Base-by-base conservation (phyloP, 2,329 filamentous ascomycete species). In the Botrytis pseudocinerea region DNA sequence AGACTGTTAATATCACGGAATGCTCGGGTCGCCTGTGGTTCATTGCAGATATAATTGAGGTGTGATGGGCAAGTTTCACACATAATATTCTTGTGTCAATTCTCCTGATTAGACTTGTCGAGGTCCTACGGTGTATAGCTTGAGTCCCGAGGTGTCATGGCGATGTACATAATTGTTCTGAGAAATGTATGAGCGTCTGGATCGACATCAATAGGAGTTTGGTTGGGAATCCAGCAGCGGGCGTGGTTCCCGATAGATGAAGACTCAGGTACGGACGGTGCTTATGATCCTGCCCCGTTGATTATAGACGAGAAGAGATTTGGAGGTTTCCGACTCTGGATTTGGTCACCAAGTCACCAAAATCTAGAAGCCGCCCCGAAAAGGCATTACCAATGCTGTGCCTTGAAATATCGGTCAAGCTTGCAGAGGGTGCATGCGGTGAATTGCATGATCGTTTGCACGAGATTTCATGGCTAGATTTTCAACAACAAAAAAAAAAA, bases 11-110 rank as follows among this genome's bases (percentile, higher is more conserved):
- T 20, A 38, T 51, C 22, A 66, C 32, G 4, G 35, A 28, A 70
- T 70, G 42, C 69, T 70, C 42, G 57, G 69, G 69, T 69, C 51
- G n/a, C 42, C 38, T 70, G 25, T 40, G 35, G 42, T 63, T 70
- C 28, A 48, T 44, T 70, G 68, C 68, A 62, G 57, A 57, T 20
- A 25, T 22, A 57, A 32, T 57, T 59, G 65, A 59, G 63, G 12
- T 48, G 16, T 69, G 65, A 59, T 40, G 48, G 42, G 42, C 44
- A 66, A 35, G 22, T 66, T n/a, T 66, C 42, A 48, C 38, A n/a
- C 35, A 51, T 35, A 38, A 42, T 46, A 38, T 22, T 44, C 38
- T 42, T 10, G 35, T 40, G 8, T 42, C 61, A 63, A 42, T 44
- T 40, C 44, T 25, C 44, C 12, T 38, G 28, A 61, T 61, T 4